A percentile compares a stretch with the other conserved stretches of the same genome.
Evolutionary conservation across 768 basidiomycete species (phyloP).

Genomic region (Botryobasidium botryosum): DNA sequence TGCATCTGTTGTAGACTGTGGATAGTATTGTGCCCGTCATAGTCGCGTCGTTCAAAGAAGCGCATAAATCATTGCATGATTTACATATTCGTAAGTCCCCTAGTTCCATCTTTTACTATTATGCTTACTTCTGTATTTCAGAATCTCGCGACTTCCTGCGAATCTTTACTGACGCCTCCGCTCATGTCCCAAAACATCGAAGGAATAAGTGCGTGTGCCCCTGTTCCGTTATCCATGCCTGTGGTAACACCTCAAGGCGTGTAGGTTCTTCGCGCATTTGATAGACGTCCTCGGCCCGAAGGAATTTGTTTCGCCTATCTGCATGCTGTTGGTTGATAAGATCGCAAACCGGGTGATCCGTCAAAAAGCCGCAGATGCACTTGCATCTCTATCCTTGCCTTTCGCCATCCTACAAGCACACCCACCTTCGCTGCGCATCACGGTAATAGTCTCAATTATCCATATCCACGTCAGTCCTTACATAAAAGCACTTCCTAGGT

Average conservation of each 20-base stretch:
- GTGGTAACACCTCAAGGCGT: neutral
- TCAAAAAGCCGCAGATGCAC: conserved; percentile 42
- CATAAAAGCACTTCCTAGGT: conserved; percentile 27
- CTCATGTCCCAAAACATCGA: conserved; percentile 84
- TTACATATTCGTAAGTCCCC: conserved; percentile 34
- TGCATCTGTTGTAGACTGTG: conserved; percentile 43
- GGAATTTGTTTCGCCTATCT: conserved; percentile 68
- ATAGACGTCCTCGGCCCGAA: conserved; percentile 62
- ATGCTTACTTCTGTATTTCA: too few relatives aligned
- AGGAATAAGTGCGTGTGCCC: conserved; percentile 50
- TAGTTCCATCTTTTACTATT: neutral
- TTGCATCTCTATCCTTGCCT: conserved; percentile 44
- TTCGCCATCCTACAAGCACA: conserved; percentile 45
- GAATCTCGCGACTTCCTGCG: conserved; percentile 63
- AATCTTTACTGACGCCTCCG: conserved; percentile 85
- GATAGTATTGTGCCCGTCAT: conserved; percentile 90
- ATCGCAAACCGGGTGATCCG: conserved; percentile 49
- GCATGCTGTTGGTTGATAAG: conserved; percentile 74
- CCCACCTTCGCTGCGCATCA: conserved; percentile 29
- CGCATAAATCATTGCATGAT: conserved; percentile 35
- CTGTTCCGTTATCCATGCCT: neutral
- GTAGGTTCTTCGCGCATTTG: conserved; percentile 79
- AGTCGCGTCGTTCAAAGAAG: conserved; percentile 54
- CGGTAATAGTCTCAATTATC: conserved; percentile 36
- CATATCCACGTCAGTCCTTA: neutral